These are phyloP conservation scores for Trifolium fragiferum DNA, from an alignment of 306 rosid genomes.

Conservation along the genomic window DNA sequence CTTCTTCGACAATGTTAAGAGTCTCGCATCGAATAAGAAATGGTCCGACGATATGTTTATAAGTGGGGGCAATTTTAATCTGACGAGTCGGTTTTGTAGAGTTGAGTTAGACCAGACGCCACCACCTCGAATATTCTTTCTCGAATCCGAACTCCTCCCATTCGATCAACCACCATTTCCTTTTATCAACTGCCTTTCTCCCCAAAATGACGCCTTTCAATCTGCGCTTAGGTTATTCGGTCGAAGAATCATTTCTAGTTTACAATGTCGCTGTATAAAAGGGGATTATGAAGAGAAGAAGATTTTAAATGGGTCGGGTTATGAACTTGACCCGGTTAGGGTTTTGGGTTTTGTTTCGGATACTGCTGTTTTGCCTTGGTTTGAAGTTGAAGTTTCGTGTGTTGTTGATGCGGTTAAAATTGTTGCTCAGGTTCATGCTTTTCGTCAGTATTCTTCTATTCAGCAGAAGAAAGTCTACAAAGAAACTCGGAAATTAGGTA, in stretches of 20 bases:
- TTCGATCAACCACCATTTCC: slow-evolving; percentile 36
- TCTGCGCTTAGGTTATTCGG: slow-evolving; percentile 46
- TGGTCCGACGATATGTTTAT: no score
- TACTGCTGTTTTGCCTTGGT: slow-evolving; percentile 45
- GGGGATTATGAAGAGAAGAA: not conserved
- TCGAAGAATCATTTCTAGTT: slow-evolving; percentile 23
- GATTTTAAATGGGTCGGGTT: not conserved
- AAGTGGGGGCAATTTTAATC: no score
- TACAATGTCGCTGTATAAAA: slow-evolving; percentile 38
- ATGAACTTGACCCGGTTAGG: slow-evolving; percentile 13
- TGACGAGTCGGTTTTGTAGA: no score
- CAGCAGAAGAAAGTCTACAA: slow-evolving; percentile 36
- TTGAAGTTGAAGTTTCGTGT: not conserved
- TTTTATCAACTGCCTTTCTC: not conserved
- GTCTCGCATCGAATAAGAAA: no score
- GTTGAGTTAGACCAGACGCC: no score
- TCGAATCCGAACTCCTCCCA: slow-evolving; percentile 36
- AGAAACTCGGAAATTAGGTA: slow-evolving; percentile 29
- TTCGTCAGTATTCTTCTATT: slow-evolving; percentile 35
- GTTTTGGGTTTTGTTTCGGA: slow-evolving; percentile 44
- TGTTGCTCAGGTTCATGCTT: slow-evolving; percentile 49
- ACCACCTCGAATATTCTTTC: not conserved
- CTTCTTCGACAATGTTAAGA: slow-evolving; percentile 28
- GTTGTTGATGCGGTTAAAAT: slow-evolving; percentile 37
- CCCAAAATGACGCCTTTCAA: not conserved